phyloP scores from a whole-genome alignment of 306 rosid species.

The Cicer pinnatifidum region DNA sequence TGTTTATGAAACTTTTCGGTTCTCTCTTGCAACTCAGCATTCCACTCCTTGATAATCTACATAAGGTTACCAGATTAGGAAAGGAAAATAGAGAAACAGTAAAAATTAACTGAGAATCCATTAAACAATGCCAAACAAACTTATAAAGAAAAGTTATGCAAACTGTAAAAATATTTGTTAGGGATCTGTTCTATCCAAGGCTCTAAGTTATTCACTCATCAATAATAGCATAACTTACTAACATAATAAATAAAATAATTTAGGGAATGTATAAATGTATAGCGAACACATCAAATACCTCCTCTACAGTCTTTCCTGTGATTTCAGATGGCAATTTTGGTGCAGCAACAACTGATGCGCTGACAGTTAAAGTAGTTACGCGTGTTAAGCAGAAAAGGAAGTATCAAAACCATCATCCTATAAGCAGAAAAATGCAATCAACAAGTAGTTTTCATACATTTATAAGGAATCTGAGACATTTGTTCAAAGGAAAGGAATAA shows the following conservation, averaged over 20 bases:
- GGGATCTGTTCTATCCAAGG: not conserved
- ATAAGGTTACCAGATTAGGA: constrained; percentile 30
- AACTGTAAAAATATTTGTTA: not conserved
- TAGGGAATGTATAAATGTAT: constrained; percentile 17
- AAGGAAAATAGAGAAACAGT: constrained; percentile 15
- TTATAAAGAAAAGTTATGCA: not conserved
- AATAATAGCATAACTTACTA: not conserved
- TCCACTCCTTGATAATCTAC: constrained; percentile 96
- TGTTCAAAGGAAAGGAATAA: constrained; percentile 35
- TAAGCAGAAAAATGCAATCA: constrained; percentile 41
- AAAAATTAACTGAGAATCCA: not conserved
- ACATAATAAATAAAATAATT: constrained; percentile 11
- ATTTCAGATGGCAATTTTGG: constrained; percentile 92
- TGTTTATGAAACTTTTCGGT: no score
- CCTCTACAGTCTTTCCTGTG: constrained; percentile 85
- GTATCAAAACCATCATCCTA: constrained; percentile 38
- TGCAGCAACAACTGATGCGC: constrained; percentile 55
- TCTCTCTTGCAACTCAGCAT: constrained; percentile 75
- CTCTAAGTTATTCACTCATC: constrained; percentile 19
- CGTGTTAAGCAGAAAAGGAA: constrained; percentile 43
- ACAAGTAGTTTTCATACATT: constrained; percentile 25
- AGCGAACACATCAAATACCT: no score
- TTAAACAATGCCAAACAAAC: constrained; percentile 18
- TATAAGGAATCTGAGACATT: constrained; percentile 35
- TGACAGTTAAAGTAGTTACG: constrained; percentile 71